Conservation (phyloP, 179 eudicot genomes). For the Vitellaria paradoxa region DNA sequence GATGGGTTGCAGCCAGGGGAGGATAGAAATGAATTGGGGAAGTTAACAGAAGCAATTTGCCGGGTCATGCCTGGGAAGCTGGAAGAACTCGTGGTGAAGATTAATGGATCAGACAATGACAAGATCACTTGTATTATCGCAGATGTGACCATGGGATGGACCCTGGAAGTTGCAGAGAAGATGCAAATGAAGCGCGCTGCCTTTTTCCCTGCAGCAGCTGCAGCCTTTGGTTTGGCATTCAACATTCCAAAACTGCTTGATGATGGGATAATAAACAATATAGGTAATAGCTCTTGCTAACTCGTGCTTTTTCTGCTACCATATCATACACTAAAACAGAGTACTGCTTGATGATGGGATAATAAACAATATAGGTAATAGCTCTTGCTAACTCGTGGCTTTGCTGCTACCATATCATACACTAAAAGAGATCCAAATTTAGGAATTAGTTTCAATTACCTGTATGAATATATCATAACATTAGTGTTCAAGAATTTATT, state of each 20-base stretch:
- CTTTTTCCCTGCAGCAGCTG: constrained; percentile 33
- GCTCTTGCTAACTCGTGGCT: not conserved
- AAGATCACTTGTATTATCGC: constrained; percentile 24
- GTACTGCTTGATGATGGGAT: constrained; percentile 10
- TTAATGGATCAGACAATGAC: constrained; percentile 14
- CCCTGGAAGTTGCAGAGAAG: constrained; percentile 22
- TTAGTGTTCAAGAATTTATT: not conserved
- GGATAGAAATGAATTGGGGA: constrained; percentile 23
- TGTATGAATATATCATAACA: not conserved
- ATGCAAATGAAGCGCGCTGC: constrained; percentile 26
- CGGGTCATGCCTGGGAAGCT: constrained; percentile 22
- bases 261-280: constrained; percentile 16
- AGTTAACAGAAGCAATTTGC: constrained; percentile 10
- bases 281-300: constrained; percentile 17
- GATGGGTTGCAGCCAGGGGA: constrained; percentile 28
- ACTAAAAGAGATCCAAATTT: not conserved
- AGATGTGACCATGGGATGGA: constrained; percentile 25
- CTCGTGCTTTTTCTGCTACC: not conserved
- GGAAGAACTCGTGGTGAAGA: constrained; percentile 17
- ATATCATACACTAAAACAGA: not conserved
- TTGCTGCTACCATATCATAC: not conserved
- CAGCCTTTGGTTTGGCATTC: constrained; percentile 11
- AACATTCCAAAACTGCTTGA: constrained; percentile 22
- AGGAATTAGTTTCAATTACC: not conserved
- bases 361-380: constrained; percentile 21